Evolutionary conservation across 2,329 filamentous ascomycete genomes (phyloP).

Genomic region (Colletotrichum sp.): DNA sequence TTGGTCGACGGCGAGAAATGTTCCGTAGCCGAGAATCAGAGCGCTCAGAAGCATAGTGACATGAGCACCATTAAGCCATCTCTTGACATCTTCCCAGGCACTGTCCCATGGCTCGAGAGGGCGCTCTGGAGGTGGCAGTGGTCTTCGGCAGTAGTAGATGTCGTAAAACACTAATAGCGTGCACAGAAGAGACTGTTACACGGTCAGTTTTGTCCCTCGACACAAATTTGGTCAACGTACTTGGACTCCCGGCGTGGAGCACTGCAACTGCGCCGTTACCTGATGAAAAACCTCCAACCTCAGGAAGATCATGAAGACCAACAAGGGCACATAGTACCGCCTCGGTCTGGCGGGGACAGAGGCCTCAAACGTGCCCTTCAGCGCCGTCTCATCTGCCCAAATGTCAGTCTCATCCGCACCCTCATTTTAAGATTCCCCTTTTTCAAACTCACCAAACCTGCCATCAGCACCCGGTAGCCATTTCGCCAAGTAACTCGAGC

Average conservation of each 20-base stretch:
- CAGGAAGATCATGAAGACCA: constrained; percentile 49
- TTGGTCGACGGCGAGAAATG: constrained; percentile 44
- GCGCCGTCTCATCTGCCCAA: constrained; percentile 8
- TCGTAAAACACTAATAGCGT: constrained; percentile 49
- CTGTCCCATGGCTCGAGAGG: constrained; percentile 54
- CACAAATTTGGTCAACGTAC: constrained; percentile 28
- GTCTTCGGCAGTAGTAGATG: constrained; percentile 40
- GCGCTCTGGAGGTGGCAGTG: constrained; percentile 32
- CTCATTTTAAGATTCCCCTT: not conserved
- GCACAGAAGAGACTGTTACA: constrained; percentile 50
- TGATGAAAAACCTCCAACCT: constrained; percentile 53
- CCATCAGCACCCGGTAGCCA: constrained; percentile 53
- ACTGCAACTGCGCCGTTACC: constrained; percentile 54
- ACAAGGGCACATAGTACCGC: constrained; percentile 46
- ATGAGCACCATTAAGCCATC: constrained; percentile 50
- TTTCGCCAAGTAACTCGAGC: constrained; percentile 44
- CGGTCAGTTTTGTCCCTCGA: not conserved
- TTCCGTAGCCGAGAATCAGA: constrained; percentile 45
- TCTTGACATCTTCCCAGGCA: constrained; percentile 49
- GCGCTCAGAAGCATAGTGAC: constrained; percentile 40
- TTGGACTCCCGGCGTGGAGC: constrained; percentile 54
- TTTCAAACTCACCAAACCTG: constrained; percentile 41
- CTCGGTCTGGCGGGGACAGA: constrained; percentile 50
- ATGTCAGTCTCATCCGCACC: not conserved
- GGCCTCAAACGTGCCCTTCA: constrained; percentile 24